phyloP scores from a whole-genome alignment of 2,329 filamentous ascomycete species.

The Seiridium unicorne region DNA sequence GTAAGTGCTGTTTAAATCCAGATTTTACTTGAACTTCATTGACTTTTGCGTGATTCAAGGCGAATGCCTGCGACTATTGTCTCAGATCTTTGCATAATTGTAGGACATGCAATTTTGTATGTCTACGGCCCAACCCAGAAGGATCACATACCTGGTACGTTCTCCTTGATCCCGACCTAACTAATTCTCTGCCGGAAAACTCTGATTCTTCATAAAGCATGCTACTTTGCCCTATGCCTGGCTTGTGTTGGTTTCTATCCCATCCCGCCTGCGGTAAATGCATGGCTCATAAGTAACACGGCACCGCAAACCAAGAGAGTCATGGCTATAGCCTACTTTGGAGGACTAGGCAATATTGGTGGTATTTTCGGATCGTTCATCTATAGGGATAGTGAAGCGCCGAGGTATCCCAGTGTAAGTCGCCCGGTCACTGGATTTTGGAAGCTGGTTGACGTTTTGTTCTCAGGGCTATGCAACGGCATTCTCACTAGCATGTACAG shows the following conservation, averaged over 20 bases:
- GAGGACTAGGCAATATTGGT: neutral
- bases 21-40: neutral
- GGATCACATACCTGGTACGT: neutral
- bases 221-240: conserved; percentile 4
- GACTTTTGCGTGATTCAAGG: neutral
- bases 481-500: neutral
- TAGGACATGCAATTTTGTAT: neutral
- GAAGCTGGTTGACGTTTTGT: neutral
- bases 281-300: neutral
- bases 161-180: no score
- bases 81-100: neutral
- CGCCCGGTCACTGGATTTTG: neutral
- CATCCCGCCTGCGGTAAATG: neutral
- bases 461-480: neutral
- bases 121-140: neutral
- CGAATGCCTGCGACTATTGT: neutral
- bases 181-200: no score
- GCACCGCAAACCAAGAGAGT: neutral
- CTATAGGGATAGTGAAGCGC: conserved; percentile 1
- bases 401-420: conserved; percentile 1
- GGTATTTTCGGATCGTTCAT: conserved; percentile 1
- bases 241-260: conserved; percentile 5
- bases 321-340: conserved; percentile 1
- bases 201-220: neutral
- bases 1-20: neutral